Percentiles rank a stretch among this genome's conserved stretches.
Conservation (phyloP, 805 yeast genomes). For the Metschnikowia reukaufii region DNA sequence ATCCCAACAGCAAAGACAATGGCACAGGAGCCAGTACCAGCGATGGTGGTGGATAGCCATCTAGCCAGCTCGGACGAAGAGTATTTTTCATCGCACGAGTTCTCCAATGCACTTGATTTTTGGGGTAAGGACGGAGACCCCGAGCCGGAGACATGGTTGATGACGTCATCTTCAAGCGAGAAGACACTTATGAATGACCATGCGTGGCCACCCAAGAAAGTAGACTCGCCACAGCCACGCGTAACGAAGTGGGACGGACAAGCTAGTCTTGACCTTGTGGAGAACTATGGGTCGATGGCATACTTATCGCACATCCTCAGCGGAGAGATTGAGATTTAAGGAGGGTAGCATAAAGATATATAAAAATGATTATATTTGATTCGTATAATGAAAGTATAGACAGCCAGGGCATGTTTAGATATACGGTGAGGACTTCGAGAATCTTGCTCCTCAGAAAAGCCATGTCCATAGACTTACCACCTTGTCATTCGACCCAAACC, state of each 20-base stretch:
- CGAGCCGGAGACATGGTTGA: not conserved
- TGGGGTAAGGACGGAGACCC: slow-evolving; percentile 3
- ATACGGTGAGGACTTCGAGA: too few species aligned
- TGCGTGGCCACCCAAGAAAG: not conserved
- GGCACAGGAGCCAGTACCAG: too few species aligned
- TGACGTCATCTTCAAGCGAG: slow-evolving; percentile 19
- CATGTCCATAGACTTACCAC: too few species aligned
- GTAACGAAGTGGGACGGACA: not conserved
- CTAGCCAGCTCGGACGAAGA: slow-evolving; percentile 32
- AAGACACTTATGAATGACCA: slow-evolving; percentile 17
- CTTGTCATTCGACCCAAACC: too few species aligned
- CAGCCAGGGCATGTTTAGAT: too few species aligned
- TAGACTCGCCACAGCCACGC: not conserved
- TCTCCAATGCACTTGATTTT: slow-evolving; percentile 18
- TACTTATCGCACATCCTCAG: slow-evolving; percentile 34
- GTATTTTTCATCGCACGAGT: slow-evolving; percentile 34
- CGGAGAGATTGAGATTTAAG: slow-evolving; percentile 21
- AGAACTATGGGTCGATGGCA: slow-evolving; percentile 31
- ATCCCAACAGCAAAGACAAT: not conserved
- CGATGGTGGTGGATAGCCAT: not conserved
- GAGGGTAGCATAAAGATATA: not conserved
- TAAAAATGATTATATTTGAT: too few species aligned
- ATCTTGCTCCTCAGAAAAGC: too few species aligned
- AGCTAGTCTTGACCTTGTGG: slow-evolving; percentile 8
- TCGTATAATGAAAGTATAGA: too few species aligned